Evolutionary conservation across 768 basidiomycete genomes (phyloP).

Genomic region (Phallus indusiatus): DNA sequence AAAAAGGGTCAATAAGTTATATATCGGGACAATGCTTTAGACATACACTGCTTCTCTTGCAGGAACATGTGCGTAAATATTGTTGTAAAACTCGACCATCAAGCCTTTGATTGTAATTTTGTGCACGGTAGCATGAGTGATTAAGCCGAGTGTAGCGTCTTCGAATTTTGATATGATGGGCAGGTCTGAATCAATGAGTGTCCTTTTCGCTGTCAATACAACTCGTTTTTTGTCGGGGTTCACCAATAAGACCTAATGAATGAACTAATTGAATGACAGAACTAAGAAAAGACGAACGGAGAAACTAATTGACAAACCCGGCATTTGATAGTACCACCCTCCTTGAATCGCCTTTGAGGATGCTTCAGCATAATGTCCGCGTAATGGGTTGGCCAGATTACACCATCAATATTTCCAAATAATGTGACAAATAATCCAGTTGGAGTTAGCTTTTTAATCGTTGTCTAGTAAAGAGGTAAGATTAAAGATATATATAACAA

Average conservation of each 20-base stretch:
- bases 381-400: constrained; percentile 91
- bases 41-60: constrained; percentile 68
- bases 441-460: constrained; percentile 76
- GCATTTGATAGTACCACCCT: constrained; percentile 75
- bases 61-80: constrained; percentile 74
- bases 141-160: constrained; percentile 57
- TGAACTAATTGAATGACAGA: constrained; percentile 2
- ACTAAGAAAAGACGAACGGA: not conserved
- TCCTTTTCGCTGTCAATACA: constrained; percentile 84
- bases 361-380: constrained; percentile 93
- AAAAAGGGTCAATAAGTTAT: not conserved
- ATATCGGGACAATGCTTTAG: not conserved
- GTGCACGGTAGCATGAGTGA: constrained; percentile 78
- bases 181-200: constrained; percentile 70
- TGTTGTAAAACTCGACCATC: constrained; percentile 86
- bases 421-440: constrained; percentile 78
- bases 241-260: constrained; percentile 62
- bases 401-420: constrained; percentile 81
- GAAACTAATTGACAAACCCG: constrained; percentile 45
- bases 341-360: constrained; percentile 84
- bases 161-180: constrained; percentile 58
- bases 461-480: constrained; percentile 27
- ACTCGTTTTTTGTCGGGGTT: constrained; percentile 77
- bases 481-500: not conserved
- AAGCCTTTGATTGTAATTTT: constrained; percentile 73